These are phyloP conservation scores for Phytophthora pinifolia DNA, from an alignment of 352 stramenopile species.

Conservation along the genomic window DNA sequence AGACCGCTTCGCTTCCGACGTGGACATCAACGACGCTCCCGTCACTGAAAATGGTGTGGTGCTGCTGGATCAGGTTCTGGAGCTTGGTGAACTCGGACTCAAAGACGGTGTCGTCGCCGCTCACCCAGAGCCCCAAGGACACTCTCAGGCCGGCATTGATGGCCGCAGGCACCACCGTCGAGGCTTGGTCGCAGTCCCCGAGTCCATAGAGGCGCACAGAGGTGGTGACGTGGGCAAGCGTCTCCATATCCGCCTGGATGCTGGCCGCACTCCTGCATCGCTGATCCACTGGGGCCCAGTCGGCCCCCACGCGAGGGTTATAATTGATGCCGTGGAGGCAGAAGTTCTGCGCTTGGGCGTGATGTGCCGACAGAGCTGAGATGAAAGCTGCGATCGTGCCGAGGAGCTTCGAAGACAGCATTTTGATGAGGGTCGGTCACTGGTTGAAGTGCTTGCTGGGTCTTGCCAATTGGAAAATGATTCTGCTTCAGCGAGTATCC, in stretches of 20 bases:
- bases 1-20: constrained; percentile 70
- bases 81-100: constrained; percentile 42
- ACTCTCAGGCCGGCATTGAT: constrained; percentile 48
- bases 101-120: constrained; percentile 33
- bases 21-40: constrained; percentile 52
- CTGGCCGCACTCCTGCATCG: constrained; percentile 47
- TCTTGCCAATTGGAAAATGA: constrained; percentile 28
- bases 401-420: constrained; percentile 31
- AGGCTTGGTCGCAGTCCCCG: constrained; percentile 55
- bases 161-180: constrained; percentile 42
- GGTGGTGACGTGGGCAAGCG: constrained; percentile 39
- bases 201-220: constrained; percentile 62
- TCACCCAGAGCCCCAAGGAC: constrained; percentile 72
- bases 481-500: background rate
- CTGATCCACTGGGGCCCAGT: constrained; percentile 42
- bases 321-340: constrained; percentile 72
- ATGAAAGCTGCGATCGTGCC: constrained; percentile 6
- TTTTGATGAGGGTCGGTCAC: constrained; percentile 18
- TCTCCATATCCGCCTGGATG: constrained; percentile 48
- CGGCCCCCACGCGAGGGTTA: constrained; percentile 50
- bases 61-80: constrained; percentile 33
- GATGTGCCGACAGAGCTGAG: constrained; percentile 3
- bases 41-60: constrained; percentile 19
- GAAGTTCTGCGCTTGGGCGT: constrained; percentile 23
- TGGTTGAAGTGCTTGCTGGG: constrained; percentile 14